Conservation (phyloP, 208 protist genomes). For the Phytomonas sp. region DNA sequence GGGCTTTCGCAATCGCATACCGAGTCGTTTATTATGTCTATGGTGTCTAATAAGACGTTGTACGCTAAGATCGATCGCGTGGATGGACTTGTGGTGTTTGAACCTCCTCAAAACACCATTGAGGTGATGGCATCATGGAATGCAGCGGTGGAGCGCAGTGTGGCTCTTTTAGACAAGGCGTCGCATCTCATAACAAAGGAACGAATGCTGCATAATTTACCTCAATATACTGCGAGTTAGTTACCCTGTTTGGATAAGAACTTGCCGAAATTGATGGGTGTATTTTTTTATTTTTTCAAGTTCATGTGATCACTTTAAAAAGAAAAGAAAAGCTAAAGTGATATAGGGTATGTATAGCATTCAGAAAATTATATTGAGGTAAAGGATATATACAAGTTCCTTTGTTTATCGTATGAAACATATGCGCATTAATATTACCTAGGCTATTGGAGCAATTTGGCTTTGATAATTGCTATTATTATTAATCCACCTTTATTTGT, state of each 20-base stretch:
- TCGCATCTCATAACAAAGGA: constrained; percentile 93
- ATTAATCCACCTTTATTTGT: background rate
- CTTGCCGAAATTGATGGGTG: background rate
- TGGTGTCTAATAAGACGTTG: constrained; percentile 86
- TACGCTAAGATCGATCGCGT: constrained; percentile 93
- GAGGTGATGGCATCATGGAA: constrained; percentile 89
- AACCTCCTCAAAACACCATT: constrained; percentile 75
- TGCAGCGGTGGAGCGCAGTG: constrained; percentile 72
- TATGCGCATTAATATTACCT: background rate
- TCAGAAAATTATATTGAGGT: background rate
- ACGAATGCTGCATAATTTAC: constrained; percentile 83
- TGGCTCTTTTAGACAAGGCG: constrained; percentile 87
- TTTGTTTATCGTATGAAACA: background rate
- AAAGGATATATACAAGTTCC: background rate
- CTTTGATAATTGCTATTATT: background rate
- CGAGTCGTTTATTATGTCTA: constrained; percentile 89
- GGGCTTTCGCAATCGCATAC: constrained; percentile 78
- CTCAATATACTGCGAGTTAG: constrained; percentile 3
- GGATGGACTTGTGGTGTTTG: constrained; percentile 87
- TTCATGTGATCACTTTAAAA: background rate
- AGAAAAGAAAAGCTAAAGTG: background rate
- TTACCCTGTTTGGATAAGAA: constrained; percentile 1
- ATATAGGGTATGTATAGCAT: background rate
- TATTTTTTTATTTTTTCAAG: constrained; percentile 8
- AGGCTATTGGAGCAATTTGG: background rate